Evolutionary conservation across 805 yeast species (phyloP).

Genomic region (Metschnikowia gelsemii): DNA sequence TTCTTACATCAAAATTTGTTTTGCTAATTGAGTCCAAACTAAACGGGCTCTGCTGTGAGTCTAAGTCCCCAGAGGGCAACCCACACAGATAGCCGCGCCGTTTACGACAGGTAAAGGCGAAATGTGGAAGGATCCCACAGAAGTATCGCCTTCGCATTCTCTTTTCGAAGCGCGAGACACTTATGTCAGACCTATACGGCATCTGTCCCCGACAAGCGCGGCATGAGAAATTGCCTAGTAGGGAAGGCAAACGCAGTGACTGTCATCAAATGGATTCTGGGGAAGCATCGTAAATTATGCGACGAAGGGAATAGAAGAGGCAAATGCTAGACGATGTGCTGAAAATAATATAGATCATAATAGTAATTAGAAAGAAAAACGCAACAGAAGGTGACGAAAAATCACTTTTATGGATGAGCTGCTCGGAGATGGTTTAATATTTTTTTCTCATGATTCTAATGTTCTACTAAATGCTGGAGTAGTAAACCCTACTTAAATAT

Average conservation of each 20-base stretch:
- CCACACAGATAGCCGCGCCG: constrained; percentile 20
- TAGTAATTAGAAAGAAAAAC: too few species aligned
- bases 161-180: constrained; percentile 3
- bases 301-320: not conserved
- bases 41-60: constrained; percentile 9
- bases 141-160: constrained; percentile 13
- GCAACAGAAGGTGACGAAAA: too few species aligned
- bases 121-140: not conserved
- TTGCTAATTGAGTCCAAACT: constrained; percentile 7
- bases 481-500: too few species aligned
- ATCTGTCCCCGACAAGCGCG: constrained; percentile 12
- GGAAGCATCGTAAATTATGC: too few species aligned
- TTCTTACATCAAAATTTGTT: constrained; percentile 6
- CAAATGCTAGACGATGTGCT: too few species aligned
- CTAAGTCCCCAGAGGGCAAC: constrained; percentile 16
- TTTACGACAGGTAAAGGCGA: constrained; percentile 16
- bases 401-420: too few species aligned
- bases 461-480: too few species aligned
- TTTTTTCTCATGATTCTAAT: too few species aligned
- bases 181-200: not conserved
- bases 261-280: not conserved
- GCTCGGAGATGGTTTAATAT: too few species aligned
- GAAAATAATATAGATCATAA: too few species aligned
- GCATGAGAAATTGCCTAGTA: constrained; percentile 6
- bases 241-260: not conserved